phyloP scores from a whole-genome alignment of 495 filamentous ascomycete genomes.

The Clohesyomyces aquaticus region DNA sequence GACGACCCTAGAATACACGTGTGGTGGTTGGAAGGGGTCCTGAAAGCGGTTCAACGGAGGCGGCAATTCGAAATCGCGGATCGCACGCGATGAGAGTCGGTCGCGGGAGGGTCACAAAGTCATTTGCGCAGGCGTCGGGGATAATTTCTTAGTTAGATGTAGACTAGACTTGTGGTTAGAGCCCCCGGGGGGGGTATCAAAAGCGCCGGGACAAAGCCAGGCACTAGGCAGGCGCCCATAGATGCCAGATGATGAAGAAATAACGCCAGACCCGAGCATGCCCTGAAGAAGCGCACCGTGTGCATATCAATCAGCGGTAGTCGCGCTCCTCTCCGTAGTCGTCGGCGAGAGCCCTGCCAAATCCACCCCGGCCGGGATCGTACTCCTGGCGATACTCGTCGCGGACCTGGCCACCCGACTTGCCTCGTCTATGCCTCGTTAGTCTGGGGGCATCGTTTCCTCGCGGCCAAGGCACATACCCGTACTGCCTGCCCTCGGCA shows the following conservation, averaged over 20 bases:
- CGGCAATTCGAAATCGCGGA: constrained; percentile 26
- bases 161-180: constrained; percentile 1
- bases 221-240: no score
- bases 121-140: not conserved
- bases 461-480: constrained; percentile 50
- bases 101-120: not conserved
- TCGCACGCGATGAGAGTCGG: constrained; percentile 7
- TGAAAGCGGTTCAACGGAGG: constrained; percentile 39
- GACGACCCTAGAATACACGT: constrained; percentile 85
- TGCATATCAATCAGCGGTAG: constrained; percentile 1
- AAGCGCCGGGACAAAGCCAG: not conserved
- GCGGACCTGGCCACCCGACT: constrained; percentile 93
- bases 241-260: not conserved
- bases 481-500: constrained; percentile 93
- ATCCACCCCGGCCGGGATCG: constrained; percentile 91
- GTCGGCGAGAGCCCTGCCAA: constrained; percentile 54
- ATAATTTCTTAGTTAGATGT: not conserved
- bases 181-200: constrained; percentile 9
- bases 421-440: constrained; percentile 61
- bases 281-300: constrained; percentile 1
- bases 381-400: constrained; percentile 97
- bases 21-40: constrained; percentile 87
- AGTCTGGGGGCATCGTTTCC: constrained; percentile 9
- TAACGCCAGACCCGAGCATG: constrained; percentile 18
- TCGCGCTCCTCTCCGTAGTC: constrained; percentile 27